A percentile compares a stretch with the other conserved stretches of the same genome.
Evolutionary conservation across 345 rosid genomes (phyloP).

Genomic region (Syzygium aqueum): DNA sequence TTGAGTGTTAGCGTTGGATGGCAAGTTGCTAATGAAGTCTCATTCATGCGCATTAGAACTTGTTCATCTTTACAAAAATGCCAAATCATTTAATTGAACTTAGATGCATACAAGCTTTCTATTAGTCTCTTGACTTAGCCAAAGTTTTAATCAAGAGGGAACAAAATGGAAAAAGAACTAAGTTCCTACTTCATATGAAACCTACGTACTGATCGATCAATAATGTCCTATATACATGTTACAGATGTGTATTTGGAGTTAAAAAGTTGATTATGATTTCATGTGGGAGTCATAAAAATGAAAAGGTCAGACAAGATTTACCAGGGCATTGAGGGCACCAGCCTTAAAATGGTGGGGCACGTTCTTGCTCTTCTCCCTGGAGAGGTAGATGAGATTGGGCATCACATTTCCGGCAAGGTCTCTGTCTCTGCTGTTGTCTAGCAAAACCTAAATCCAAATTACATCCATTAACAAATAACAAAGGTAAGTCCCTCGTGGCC

Average conservation of each 20-base stretch:
- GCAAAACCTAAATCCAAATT: slow-evolving; percentile 22
- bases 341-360: slow-evolving; percentile 63
- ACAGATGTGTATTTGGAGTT: not conserved
- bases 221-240: not conserved
- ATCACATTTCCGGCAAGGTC: slow-evolving; percentile 21
- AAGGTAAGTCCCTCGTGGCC: not conserved
- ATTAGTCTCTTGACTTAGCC: not conserved
- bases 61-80: not conserved
- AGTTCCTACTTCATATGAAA: not conserved
- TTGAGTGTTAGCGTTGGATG: not conserved
- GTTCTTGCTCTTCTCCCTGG: slow-evolving; percentile 47
- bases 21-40: not conserved
- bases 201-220: not conserved
- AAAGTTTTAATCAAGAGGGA: not conserved
- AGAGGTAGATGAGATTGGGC: slow-evolving; percentile 64
- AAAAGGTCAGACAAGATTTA: not conserved
- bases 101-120: not conserved
- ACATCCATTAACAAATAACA: not conserved
- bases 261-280: not conserved
- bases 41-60: not conserved
- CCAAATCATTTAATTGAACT: not conserved
- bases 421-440: slow-evolving; percentile 28
- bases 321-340: slow-evolving; percentile 69
- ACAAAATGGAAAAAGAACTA: not conserved
- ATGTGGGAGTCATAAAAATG: not conserved